Evolutionary conservation across 2,329 filamentous ascomycete genomes (phyloP).

Genomic region (Talaromyces marneffei): DNA sequence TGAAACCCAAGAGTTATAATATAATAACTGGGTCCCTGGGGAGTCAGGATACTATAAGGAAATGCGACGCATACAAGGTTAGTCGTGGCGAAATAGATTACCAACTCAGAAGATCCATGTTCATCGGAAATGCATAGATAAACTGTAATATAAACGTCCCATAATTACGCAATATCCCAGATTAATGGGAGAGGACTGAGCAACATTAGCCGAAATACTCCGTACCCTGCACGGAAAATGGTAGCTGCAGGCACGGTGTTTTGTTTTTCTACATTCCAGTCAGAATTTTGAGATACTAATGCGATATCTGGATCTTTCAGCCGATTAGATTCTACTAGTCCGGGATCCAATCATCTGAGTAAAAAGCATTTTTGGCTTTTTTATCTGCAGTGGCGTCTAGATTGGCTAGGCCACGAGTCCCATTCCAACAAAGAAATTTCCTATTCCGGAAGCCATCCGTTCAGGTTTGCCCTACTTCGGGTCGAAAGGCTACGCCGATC

Average conservation of each 20-base stretch:
- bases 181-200: neutral
- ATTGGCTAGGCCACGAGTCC: neutral
- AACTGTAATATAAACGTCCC: neutral
- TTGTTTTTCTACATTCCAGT: neutral
- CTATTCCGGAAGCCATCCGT: neutral
- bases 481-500: neutral
- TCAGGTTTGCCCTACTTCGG: neutral
- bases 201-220: neutral
- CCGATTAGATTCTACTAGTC: neutral
- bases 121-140: no score
- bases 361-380: neutral
- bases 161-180: neutral
- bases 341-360: neutral
- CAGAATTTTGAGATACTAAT: neutral
- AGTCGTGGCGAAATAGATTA: neutral
- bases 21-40: neutral
- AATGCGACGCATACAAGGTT: neutral
- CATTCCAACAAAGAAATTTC: neutral
- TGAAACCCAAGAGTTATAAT: neutral
- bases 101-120: neutral
- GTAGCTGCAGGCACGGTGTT: neutral
- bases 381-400: neutral
- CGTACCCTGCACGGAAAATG: no score
- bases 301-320: neutral
- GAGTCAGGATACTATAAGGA: neutral